phyloP scores from a whole-genome alignment of 1,284 basidiomycete species.

The Puccinia hordei region DNA sequence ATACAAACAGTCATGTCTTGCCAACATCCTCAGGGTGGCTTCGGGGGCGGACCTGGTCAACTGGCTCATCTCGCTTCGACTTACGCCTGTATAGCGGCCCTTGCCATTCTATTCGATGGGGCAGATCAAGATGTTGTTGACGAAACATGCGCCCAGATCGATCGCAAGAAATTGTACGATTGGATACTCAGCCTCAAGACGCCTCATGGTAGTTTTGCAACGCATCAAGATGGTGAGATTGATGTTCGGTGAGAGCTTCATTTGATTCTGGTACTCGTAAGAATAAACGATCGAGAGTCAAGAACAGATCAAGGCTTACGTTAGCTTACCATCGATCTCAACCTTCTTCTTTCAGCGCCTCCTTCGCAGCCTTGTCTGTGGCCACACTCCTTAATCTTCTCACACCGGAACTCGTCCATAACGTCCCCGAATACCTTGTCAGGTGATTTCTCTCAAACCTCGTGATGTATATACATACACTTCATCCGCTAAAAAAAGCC shows the following conservation, averaged over 20 bases:
- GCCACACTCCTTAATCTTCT: constrained; percentile 75
- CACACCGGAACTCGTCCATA: constrained; percentile 77
- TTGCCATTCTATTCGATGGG: constrained; percentile 57
- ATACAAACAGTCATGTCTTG: constrained; percentile 58
- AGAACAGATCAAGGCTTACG: constrained; percentile 53
- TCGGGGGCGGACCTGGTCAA: constrained; percentile 59
- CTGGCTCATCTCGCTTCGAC: constrained; percentile 58
- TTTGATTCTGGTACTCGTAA: constrained; percentile 1
- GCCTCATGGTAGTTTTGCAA: constrained; percentile 89
- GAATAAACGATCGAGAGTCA: constrained; percentile 58
- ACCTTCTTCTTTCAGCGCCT: constrained; percentile 64
- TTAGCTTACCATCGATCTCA: neutral
- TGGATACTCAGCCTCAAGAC: constrained; percentile 94
- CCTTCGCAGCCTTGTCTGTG: constrained; percentile 74
- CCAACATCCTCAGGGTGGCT: constrained; percentile 56
- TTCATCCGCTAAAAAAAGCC: constrained; percentile 61
- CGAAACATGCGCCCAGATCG: constrained; percentile 77
- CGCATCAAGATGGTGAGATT: constrained; percentile 83
- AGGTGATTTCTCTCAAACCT: constrained; percentile 54
- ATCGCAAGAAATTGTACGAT: constrained; percentile 75
- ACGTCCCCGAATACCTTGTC: constrained; percentile 63
- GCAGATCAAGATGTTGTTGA: constrained; percentile 50
- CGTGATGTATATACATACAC: constrained; percentile 63
- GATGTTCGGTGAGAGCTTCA: constrained; percentile 72
- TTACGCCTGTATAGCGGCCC: constrained; percentile 57